Evolutionary conservation across 805 yeast genomes (phyloP), one percentile per base, ranked within the genome.

Genomic region (Clavispora santaluciae): DNA sequence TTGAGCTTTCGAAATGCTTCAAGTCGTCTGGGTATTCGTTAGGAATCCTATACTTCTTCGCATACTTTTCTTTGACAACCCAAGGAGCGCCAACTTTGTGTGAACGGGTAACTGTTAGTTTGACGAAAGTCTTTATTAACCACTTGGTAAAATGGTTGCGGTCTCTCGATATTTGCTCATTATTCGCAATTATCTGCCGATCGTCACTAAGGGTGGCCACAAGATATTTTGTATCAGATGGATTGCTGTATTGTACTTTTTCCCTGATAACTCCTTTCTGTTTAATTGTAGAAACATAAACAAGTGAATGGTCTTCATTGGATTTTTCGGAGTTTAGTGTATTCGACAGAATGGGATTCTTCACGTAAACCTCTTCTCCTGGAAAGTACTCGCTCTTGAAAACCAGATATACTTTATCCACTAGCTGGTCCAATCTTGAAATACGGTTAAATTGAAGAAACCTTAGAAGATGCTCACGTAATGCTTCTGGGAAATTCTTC

Each of bases 81-180:
- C 98, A 93, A 3, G 98, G 98, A 3, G 97, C 91, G 3, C 98
- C 97, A 33, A 82, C 71, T 71, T 85, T 86, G 40, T 83, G 75
- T 1, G 90, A 86, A 41, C 95, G 78, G 6, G 84, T 72, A 57
- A 87, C 74, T 34, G 87, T 75, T 58, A 86, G 73, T 62, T 90
- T 86, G 57, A 90, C 73, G 58, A 93, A 82, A n/a, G 96, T 83
- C 59, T 90, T 85, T 26, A 93, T 84, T 40, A 85, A 75, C 78
- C 90, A 83, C 61, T 91, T 93, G 8, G 97, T 90, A 66, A 89
- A 90, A 40, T 83, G 74, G 45, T 83, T 83, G 45, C 97, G 73
- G 56, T 91, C 96, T 49, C 99, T 73, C 24, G 83, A 68, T 17
- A 93, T 78, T 51, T 85, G 83, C 2, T 76, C 64, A 44, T 83